These are phyloP conservation scores for Tricholoma sp. DNA, from an alignment of 768 basidiomycete genomes.

Conservation along the genomic window DNA sequence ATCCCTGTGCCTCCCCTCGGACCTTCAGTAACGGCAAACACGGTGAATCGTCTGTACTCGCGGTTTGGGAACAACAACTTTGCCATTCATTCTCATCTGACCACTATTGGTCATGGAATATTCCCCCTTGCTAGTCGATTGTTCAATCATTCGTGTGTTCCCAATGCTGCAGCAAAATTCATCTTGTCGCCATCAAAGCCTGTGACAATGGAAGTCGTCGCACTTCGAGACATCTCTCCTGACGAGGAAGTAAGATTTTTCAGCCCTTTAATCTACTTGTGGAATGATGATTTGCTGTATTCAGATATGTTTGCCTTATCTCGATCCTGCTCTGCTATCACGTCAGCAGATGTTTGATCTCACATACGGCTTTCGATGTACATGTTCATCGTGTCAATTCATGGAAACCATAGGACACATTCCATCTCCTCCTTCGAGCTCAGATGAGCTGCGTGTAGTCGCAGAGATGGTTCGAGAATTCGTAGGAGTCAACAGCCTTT, in stretches of 20 bases:
- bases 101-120: conserved; percentile 64
- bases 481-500: conserved; percentile 26
- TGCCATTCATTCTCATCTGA: conserved; percentile 67
- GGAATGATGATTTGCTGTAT: neutral
- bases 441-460: conserved; percentile 24
- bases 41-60: conserved; percentile 35
- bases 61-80: conserved; percentile 84
- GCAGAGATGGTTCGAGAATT: conserved; percentile 32
- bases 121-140: conserved; percentile 74
- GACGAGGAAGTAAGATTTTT: conserved; percentile 58
- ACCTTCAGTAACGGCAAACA: conserved; percentile 20
- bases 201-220: conserved; percentile 59
- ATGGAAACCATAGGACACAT: conserved; percentile 33
- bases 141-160: conserved; percentile 80
- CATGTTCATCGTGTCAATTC: conserved; percentile 51
- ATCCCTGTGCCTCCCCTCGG: conserved; percentile 30
- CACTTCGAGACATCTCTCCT: conserved; percentile 47
- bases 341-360: conserved; percentile 52
- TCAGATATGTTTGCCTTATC: conserved; percentile 70
- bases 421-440: conserved; percentile 32
- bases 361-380: conserved; percentile 67
- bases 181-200: conserved; percentile 30
- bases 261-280: neutral
- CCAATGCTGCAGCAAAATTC: conserved; percentile 67
- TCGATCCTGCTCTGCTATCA: conserved; percentile 68